Evolutionary conservation across 495 filamentous ascomycete genomes (phyloP), one percentile per base, ranked within the genome.

Genomic region (Xylaria curta): DNA sequence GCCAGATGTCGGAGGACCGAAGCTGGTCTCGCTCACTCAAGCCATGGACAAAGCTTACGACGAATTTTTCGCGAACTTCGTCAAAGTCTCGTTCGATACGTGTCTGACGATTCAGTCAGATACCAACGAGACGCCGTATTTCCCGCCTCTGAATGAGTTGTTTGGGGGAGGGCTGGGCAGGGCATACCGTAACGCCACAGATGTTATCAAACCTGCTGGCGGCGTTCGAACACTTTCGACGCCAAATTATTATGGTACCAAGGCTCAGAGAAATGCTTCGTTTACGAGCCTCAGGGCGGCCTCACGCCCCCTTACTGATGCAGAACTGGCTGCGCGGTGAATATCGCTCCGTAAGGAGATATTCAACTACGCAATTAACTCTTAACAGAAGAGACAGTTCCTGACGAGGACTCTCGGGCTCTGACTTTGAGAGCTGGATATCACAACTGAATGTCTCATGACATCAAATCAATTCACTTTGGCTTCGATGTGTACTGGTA

Each of bases 21-120:
- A 7, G 2, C 13, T 73, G 9, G 9, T 63, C 26, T 51, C 54
- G 44, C 58, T 69, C 4, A 31, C 44, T 4, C 46, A 65, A 24
- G 71, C 71, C 4, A 63, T 73, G 65, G 46, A 73, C 26, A 1
- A 31, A 2, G 38, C 38, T 3, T 44, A 73, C 26, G 71, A 73
- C 56, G 40, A 69, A 0, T 62, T 46, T 38, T 72, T 72, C 42
- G 49, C 63, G 0, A 12, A 19, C 36, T 38, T 72, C 38, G 46
- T 17, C 3, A 42, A 68, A n/a, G 70, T 72, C 47, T 31, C 63
- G 13, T 68, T 72, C 64, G 10, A 72, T 6, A 36, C 33, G 3
- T 72, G 70, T 40, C 40, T 61, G 13, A 15, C 4, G 19, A 44
- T 68, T n/a, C 70, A 72, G 42, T 21, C 10, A 7, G 44, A n/a